Evolutionary conservation across 495 filamentous ascomycete species (phyloP), one percentile per base, ranked within the genome.

Genomic region (Pyrenula aspistea): DNA sequence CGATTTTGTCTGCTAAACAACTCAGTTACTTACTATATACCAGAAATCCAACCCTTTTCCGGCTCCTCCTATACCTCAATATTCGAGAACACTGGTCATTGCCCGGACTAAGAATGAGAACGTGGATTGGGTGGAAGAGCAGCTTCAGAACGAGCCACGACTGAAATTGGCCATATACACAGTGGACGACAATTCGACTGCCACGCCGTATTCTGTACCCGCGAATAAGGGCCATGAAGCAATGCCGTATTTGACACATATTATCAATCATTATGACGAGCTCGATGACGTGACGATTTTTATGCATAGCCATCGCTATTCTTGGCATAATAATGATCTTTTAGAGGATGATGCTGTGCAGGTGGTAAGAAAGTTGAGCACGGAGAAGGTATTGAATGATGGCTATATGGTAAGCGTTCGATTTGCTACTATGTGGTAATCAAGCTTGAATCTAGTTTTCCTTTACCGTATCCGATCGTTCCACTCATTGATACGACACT

Each of bases 81-180:
- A 81, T 62, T 72, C 73, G 2, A 76, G 74, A 54, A 68, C 64
- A 10, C 57, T 90, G 23, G 81, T 90, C 1, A 68, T 87, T 12
- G 77, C 85, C 3, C 73, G 74, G 12, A 74, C 77, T 15, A 72
- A 65, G 36, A 61, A 67, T 2, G 83, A 87, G 58, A 75, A 86
- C 64, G 75, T 78, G 0, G 67, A 62, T 10, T 89, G 86, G 86
- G 80, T 84, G n/a, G 68, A 73, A 24, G 59, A 74, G 65, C 31
- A 42, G 15, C 15, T 42, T 42, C 4, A 42, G 31, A 20, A 67
- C 69, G 51, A 72, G 73, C 48, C 63, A 8, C 4, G 22, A 10
- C 20, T 52, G 8, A 10, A 8, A 10, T 10, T 24, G 22, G 50
- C 73, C 53, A 66, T 85, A 36, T 89, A 88, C 64, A 73, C 75